phyloP scores from a whole-genome alignment of 1,139 yeast species.

The Scheffersomyces illinoinensis region DNA sequence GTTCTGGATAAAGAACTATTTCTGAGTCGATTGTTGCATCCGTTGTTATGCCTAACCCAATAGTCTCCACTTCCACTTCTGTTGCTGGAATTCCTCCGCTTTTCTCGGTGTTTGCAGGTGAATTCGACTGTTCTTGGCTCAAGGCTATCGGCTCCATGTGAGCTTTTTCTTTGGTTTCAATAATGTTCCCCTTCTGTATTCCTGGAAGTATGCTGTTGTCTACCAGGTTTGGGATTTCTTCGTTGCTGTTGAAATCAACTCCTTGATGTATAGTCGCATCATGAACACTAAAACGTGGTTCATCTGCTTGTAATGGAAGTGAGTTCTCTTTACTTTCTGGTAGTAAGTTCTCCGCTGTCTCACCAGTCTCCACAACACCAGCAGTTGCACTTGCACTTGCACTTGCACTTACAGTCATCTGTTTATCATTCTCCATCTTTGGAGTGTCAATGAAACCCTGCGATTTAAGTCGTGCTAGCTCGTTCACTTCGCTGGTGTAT shows the following conservation, averaged over 20 bases:
- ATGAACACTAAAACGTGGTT: not conserved
- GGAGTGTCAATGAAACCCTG: not conserved
- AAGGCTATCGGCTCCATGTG: not conserved
- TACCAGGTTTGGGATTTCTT: not conserved
- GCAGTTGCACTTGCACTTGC: not conserved
- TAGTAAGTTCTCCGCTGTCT: not conserved
- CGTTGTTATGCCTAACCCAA: not conserved
- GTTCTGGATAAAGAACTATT: not conserved
- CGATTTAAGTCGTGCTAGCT: not conserved
- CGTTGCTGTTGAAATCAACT: not conserved
- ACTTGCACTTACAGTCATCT: too few relatives aligned
- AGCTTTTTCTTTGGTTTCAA: not conserved
- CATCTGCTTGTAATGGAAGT: not conserved
- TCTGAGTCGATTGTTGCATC: not conserved
- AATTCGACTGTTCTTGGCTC: not conserved
- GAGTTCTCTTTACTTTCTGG: not conserved
- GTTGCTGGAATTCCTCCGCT: not conserved
- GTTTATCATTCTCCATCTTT: not conserved
- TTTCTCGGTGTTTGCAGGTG: not conserved
- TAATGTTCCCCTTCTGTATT: not conserved
- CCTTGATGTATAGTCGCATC: not conserved
- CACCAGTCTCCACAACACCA: not conserved
- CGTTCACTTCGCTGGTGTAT: not conserved
- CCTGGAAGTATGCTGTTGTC: not conserved
- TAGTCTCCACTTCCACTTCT: not conserved